These are phyloP conservation scores for Stagonosporopsis rhizophila DNA, from an alignment of 2,329 filamentous ascomycete genomes.

Conservation along the genomic window DNA sequence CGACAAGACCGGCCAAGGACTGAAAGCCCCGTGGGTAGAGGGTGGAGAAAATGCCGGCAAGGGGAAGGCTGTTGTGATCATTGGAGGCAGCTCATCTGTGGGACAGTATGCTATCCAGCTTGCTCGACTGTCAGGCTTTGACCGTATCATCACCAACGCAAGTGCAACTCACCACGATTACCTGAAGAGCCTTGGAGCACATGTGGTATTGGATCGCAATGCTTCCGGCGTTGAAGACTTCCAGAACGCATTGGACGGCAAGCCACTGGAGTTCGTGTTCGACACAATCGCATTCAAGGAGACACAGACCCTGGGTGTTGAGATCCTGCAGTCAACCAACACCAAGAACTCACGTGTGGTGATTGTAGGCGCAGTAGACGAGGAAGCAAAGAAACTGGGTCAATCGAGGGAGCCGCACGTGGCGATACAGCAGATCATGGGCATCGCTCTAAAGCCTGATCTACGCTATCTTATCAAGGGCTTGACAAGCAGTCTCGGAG, in stretches of 20 bases:
- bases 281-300: conserved; percentile 9
- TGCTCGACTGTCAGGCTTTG: conserved; percentile 46
- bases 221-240: conserved; percentile 6
- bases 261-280: conserved; percentile 18
- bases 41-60: conserved; percentile 8
- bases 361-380: not conserved
- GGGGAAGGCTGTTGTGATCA: conserved; percentile 45
- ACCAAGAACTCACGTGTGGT: conserved; percentile 5
- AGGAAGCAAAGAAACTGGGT: conserved; percentile 12
- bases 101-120: conserved; percentile 48
- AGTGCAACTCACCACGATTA: conserved; percentile 43
- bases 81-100: conserved; percentile 49
- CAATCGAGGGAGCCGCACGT: conserved; percentile 10
- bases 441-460: conserved; percentile 11
- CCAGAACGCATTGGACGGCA: conserved; percentile 4
- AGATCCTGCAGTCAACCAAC: conserved; percentile 8
- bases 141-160: conserved; percentile 45
- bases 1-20: conserved; percentile 15
- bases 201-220: conserved; percentile 14
- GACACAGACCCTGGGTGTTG: conserved; percentile 12
- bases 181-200: conserved; percentile 45
- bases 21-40: conserved; percentile 24
- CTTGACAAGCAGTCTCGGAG: conserved; percentile 15
- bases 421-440: conserved; percentile 8
- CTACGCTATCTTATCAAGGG: conserved; percentile 12